These are phyloP conservation scores for Xylariaceae sp. DNA, from an alignment of 2,329 filamentous ascomycete genomes.

Conservation along the genomic window DNA sequence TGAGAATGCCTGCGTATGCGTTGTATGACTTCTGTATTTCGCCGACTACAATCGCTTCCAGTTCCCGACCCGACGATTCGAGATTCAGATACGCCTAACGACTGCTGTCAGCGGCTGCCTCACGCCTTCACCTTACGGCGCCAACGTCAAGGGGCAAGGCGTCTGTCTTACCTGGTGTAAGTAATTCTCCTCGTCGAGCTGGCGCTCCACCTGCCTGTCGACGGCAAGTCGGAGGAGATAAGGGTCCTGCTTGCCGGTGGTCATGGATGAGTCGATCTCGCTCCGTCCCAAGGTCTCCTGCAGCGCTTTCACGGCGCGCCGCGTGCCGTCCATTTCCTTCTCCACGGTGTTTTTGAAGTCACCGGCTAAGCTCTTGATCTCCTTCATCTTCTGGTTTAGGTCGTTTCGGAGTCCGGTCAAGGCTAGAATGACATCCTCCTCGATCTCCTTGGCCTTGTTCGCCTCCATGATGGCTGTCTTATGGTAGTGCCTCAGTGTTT, in stretches of 20 bases:
- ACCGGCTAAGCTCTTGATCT: slow-evolving; percentile 87
- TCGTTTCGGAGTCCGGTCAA: slow-evolving; percentile 82
- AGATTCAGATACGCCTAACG: slow-evolving; percentile 83
- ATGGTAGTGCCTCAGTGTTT: slow-evolving; percentile 77
- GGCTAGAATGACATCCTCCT: slow-evolving; percentile 84
- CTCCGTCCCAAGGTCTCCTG: slow-evolving; percentile 75
- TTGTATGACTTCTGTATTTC: slow-evolving; percentile 99
- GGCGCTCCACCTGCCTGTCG: slow-evolving; percentile 83
- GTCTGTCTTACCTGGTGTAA: slow-evolving; percentile 68
- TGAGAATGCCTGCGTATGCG: slow-evolving; percentile 84
- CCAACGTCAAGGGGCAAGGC: neutral
- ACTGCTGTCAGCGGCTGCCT: slow-evolving; percentile 10
- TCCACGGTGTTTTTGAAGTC: slow-evolving; percentile 98
- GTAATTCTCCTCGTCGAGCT: slow-evolving; percentile 97
- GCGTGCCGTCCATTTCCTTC: slow-evolving; percentile 84
- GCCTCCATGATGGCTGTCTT: slow-evolving; percentile 73
- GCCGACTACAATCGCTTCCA: slow-evolving; percentile 92
- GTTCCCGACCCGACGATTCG: slow-evolving; percentile 86
- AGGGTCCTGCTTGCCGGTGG: slow-evolving; percentile 83
- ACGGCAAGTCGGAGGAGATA: slow-evolving; percentile 81
- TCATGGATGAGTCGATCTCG: slow-evolving; percentile 69
- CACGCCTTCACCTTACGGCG: neutral
- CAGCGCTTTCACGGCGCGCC: slow-evolving; percentile 71
- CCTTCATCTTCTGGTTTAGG: slow-evolving; percentile 92
- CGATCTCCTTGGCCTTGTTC: slow-evolving; percentile 84